phyloP scores from a whole-genome alignment of 176 grass and related monocot genomes.

The Zoysia japonica region DNA sequence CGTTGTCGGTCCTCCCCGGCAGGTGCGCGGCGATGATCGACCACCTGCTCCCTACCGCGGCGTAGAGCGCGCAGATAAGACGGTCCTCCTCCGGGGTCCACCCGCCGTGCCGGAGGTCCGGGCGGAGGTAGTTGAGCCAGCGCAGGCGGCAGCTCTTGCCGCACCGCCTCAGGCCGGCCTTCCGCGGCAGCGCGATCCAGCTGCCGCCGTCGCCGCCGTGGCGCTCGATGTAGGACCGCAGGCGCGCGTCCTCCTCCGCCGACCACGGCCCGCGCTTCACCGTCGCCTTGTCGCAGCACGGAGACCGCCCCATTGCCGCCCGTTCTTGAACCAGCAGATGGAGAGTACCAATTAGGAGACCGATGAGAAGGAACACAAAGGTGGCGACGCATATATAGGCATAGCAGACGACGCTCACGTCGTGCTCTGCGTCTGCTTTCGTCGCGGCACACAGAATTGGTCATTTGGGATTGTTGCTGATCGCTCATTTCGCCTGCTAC shows the following conservation, averaged over 20 bases:
- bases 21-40: conserved; percentile 48
- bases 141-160: conserved; percentile 43
- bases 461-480: background rate
- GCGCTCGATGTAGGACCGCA: conserved; percentile 54
- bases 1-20: conserved; percentile 43
- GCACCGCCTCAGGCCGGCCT: conserved; percentile 45
- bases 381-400: conserved; percentile 16
- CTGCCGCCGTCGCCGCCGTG: conserved; percentile 55
- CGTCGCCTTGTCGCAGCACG: conserved; percentile 68
- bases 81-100: conserved; percentile 64
- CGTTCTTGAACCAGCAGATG: no score
- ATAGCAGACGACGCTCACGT: no score
- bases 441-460: background rate
- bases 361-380: background rate
- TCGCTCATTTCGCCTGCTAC: background rate
- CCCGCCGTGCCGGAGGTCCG: conserved; percentile 54
- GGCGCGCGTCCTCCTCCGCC: conserved; percentile 55
- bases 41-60: conserved; percentile 60
- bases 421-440: background rate
- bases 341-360: background rate
- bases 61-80: conserved; percentile 53
- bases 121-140: conserved; percentile 72
- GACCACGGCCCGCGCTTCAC: conserved; percentile 72
- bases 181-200: conserved; percentile 64
- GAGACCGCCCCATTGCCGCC: conserved; percentile 51